Base-by-base conservation (phyloP, 805 yeast genomes). In the Saccharomycopsis microspora region DNA sequence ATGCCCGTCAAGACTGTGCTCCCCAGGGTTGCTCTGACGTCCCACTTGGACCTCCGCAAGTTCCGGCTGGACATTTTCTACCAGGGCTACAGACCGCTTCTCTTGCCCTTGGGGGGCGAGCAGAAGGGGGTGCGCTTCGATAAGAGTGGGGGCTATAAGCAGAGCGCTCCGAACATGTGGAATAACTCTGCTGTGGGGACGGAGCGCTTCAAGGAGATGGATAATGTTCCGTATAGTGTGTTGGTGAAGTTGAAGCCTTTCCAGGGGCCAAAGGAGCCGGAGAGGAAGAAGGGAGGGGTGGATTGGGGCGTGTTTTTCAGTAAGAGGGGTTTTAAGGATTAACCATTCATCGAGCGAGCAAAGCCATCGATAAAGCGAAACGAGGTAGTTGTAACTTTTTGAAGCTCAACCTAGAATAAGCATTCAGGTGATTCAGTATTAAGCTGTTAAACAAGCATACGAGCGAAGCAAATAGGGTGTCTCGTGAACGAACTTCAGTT, bases 121-220 rank as follows among this genome's bases (percentile, higher is more conserved):
- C 36, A n/a, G 33, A 46, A 44, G 11, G 32, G 45, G 5, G n/a
- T 50, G 28, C 35, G 47, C 36, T 50, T 50, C 19, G 50, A 50
- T 30, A 43, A 50, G 32, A 41, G 46, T 10, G 52, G 52, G 27
- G 35, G 41, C n/a, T 31, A 33, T 19, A 28, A 36, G 10, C 41
- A 6, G 4, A 46, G 38, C 32, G 8, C 4, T 7, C 51, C 48
- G 9, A 51, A 51, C 42, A 49, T 51, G 19, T 51, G 54, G 54
- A 51, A 51, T 29, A 46, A 46, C 19, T 49, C 53, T 30, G 54
- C 54, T 6, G 29, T 49, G 44, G 52, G 54, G 10, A 46, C 50
- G 30, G 48, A 51, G 40, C 52, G 47, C 38, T 51, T 49, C 41
- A 43, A 49, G 30, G 54, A 51, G 38, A 48, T 51, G 54, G 54